Conservation (phyloP, 2,329 filamentous ascomycete species). For the Cercospora nicotianae region DNA sequence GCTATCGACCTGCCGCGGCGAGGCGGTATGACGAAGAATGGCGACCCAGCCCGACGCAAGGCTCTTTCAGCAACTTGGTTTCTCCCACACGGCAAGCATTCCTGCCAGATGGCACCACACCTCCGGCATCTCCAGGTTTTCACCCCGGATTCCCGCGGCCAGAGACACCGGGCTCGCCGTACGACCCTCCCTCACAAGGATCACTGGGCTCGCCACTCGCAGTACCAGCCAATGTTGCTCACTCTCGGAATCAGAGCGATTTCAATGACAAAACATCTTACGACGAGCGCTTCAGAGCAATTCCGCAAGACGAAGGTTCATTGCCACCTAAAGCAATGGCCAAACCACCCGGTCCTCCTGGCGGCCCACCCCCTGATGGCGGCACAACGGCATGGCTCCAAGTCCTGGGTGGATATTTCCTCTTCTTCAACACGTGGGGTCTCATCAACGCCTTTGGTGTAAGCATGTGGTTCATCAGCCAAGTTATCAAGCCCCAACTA, state of each 20-base stretch:
- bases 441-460: conserved; percentile 53
- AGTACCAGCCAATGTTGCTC: conserved; percentile 17
- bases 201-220: conserved; percentile 21
- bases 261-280: conserved; percentile 2
- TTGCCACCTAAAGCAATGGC: conserved; percentile 14
- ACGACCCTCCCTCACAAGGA: conserved; percentile 6
- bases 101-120: conserved; percentile 10
- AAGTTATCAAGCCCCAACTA: not conserved
- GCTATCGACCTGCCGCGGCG: not conserved
- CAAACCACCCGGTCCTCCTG: conserved; percentile 31
- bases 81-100: conserved; percentile 23
- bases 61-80: conserved; percentile 17
- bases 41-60: conserved; percentile 15
- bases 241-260: conserved; percentile 8
- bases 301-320: conserved; percentile 8
- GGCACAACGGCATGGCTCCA: conserved; percentile 50
- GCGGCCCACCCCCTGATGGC: conserved; percentile 44
- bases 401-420: conserved; percentile 48
- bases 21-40: conserved; percentile 15
- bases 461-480: not conserved
- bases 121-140: conserved; percentile 21
- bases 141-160: conserved; percentile 28
- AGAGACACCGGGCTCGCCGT: conserved; percentile 23
- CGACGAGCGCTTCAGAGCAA: not conserved
- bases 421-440: conserved; percentile 54